Evolutionary conservation across 163 green algal genomes (phyloP).

Genomic region (Scenedesmus sp.): DNA sequence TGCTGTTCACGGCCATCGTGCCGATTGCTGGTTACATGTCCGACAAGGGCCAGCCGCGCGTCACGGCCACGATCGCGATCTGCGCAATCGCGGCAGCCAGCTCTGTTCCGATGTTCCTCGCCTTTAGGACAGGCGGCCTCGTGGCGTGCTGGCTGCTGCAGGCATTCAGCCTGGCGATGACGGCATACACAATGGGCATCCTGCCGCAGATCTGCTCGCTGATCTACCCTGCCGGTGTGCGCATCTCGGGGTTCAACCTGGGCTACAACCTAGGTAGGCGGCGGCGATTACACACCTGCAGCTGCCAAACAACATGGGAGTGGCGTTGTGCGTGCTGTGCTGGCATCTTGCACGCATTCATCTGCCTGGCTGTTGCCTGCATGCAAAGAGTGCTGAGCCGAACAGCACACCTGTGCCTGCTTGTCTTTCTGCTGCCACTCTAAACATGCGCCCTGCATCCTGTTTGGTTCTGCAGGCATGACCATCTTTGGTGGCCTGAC

Average conservation of each 20-base stretch:
- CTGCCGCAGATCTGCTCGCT: conserved; percentile 29
- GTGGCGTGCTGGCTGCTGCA: conserved; percentile 52
- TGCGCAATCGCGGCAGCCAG: background rate
- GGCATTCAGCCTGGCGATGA: conserved; percentile 7
- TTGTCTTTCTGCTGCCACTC: background rate
- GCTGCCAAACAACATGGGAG: too few species aligned
- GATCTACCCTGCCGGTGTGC: conserved; percentile 55
- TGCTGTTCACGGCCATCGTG: conserved; percentile 42
- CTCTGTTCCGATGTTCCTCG: conserved; percentile 46
- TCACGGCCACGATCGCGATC: conserved; percentile 40
- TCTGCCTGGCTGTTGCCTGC: too few species aligned
- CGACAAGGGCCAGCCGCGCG: conserved; percentile 22
- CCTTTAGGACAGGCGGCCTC: conserved; percentile 28
- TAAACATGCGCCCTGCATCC: background rate
- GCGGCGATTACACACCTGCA: too few species aligned
- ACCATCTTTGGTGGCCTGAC: conserved; percentile 40
- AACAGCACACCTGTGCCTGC: too few species aligned
- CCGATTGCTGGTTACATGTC: conserved; percentile 28
- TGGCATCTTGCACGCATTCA: too few species aligned
- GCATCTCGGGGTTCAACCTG: conserved; percentile 53
- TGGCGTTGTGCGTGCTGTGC: too few species aligned
- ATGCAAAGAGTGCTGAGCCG: too few species aligned
- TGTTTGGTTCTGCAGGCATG: background rate
- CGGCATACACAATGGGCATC: conserved; percentile 45
- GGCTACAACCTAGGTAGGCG: conserved; percentile 47